These are phyloP conservation scores for Cystobasidium onofrii DNA, from an alignment of 768 basidiomycete genomes.

Conservation along the genomic window DNA sequence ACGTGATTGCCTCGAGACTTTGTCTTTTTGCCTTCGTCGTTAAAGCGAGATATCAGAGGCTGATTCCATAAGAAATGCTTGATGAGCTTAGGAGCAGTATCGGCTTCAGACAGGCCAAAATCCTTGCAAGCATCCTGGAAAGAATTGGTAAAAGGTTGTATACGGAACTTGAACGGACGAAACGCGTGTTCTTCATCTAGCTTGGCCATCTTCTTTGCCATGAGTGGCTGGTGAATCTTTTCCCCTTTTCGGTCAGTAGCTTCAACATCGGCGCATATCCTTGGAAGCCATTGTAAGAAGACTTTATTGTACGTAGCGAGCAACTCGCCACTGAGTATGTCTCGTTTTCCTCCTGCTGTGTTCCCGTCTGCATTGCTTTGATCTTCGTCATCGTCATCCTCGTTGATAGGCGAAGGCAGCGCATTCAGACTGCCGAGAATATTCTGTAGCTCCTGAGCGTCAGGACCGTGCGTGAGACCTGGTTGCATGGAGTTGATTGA, in stretches of 20 bases:
- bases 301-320: conserved; percentile 3
- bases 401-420: conserved; percentile 23
- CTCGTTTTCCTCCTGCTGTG: neutral
- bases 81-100: conserved; percentile 48
- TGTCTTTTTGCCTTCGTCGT: conserved; percentile 97
- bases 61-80: conserved; percentile 92
- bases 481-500: neutral
- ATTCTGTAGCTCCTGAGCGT: conserved; percentile 21
- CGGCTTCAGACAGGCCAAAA: conserved; percentile 30
- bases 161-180: conserved; percentile 97
- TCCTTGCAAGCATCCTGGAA: conserved; percentile 74
- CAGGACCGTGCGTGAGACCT: neutral
- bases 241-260: conserved; percentile 90
- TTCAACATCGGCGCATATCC: conserved; percentile 52
- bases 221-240: conserved; percentile 91
- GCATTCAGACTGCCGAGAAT: conserved; percentile 22
- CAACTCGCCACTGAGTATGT: conserved; percentile 2
- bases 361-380: neutral
- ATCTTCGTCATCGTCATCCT: conserved; percentile 26
- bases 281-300: conserved; percentile 27
- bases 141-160: conserved; percentile 92
- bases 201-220: conserved; percentile 96
- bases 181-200: conserved; percentile 94
- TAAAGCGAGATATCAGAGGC: conserved; percentile 87
- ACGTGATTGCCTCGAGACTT: conserved; percentile 86